Evolutionary conservation across 2,329 filamentous ascomycete species (phyloP).

Genomic region (Monilinia fructigena): DNA sequence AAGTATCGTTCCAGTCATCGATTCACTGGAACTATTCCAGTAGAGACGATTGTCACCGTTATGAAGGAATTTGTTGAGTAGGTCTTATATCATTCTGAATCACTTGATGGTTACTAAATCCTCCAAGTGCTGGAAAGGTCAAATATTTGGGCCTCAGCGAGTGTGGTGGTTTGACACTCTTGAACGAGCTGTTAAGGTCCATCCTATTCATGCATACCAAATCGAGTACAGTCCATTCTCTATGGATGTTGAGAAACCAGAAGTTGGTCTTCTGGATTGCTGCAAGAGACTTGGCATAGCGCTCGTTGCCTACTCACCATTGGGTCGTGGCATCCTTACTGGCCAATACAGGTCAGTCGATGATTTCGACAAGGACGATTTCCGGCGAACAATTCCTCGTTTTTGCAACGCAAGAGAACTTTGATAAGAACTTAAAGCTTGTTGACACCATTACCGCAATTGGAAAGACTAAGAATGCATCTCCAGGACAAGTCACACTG

Average conservation of each 20-base stretch:
- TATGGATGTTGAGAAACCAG: conserved; percentile 55
- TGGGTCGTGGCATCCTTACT: conserved; percentile 51
- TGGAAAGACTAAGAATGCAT: conserved; percentile 52
- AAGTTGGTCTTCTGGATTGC: conserved; percentile 49
- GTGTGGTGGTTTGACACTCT: conserved; percentile 49
- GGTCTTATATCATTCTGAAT: background rate
- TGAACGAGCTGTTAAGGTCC: conserved; percentile 50
- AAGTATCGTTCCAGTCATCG: conserved; percentile 37
- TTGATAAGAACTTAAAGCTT: conserved; percentile 54
- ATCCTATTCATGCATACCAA: conserved; percentile 51
- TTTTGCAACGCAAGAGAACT: conserved; percentile 52
- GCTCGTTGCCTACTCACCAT: conserved; percentile 42
- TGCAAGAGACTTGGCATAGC: conserved; percentile 52
- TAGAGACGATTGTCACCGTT: conserved; percentile 45
- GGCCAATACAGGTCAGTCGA: conserved; percentile 37
- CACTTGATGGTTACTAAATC: conserved; percentile 35
- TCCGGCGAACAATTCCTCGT: conserved; percentile 46
- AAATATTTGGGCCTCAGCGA: conserved; percentile 56
- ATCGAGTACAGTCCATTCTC: conserved; percentile 54
- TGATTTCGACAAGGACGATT: conserved; percentile 26
- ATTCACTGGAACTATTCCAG: conserved; percentile 41
- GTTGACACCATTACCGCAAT: conserved; percentile 51
- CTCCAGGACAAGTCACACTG: conserved; percentile 56
- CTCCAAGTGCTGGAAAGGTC: conserved; percentile 53
- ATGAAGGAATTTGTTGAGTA: conserved; percentile 25